Percentiles rank a stretch among this genome's conserved stretches.
phyloP scores from a whole-genome alignment of 345 rosid genomes.

The Aegle marmelos region DNA sequence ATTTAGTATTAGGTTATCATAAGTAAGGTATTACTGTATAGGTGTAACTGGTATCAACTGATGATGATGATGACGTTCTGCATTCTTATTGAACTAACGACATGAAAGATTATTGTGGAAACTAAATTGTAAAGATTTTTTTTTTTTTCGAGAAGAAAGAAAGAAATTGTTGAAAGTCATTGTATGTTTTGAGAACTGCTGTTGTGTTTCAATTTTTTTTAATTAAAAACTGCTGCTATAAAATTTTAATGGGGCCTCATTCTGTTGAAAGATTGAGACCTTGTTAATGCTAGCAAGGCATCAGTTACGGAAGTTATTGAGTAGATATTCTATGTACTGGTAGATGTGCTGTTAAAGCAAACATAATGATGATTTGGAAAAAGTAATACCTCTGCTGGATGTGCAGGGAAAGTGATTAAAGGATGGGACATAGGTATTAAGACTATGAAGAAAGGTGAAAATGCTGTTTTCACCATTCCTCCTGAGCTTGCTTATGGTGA shows the following conservation, averaged over 20 bases:
- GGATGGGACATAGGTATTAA: slow-evolving; percentile 98
- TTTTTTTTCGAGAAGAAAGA: neutral
- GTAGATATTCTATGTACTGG: too few relatives aligned
- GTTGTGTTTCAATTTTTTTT: too few relatives aligned
- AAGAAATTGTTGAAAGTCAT: neutral
- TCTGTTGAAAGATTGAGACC: neutral
- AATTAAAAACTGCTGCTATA: neutral
- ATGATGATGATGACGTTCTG: neutral
- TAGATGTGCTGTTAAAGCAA: too few relatives aligned
- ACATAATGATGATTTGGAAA: neutral
- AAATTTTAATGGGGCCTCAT: too few relatives aligned
- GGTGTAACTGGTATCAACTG: neutral
- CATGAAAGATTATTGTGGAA: neutral
- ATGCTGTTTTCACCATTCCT: slow-evolving; percentile 84
- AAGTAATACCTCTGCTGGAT: neutral
- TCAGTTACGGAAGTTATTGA: too few relatives aligned
- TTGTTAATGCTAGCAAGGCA: too few relatives aligned
- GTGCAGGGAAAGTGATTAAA: slow-evolving; percentile 80
- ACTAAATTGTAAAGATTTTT: too few relatives aligned
- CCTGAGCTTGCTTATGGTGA: slow-evolving; percentile 80
- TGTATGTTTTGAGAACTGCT: neutral
- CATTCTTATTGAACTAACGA: neutral
- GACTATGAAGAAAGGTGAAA: slow-evolving; percentile 95
- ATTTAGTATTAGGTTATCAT: neutral
- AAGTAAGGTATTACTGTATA: neutral